Evolutionary conservation across 441 rosid genomes (phyloP), one percentile per base, ranked within the genome.

Genomic region (Caryocar brasiliense): DNA sequence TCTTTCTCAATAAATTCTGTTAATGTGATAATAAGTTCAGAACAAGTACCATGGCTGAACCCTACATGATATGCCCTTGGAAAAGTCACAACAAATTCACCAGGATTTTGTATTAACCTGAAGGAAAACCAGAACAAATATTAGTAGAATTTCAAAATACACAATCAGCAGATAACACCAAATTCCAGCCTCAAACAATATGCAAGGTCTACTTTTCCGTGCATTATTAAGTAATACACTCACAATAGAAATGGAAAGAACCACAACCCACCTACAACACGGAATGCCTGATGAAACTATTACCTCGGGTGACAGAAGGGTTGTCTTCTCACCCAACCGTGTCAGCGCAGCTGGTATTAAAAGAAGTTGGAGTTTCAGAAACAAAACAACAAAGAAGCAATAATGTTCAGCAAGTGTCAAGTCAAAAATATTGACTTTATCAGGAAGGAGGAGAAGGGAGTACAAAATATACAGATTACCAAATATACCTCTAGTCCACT

Each of bases 41-140:
- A 64, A 65, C 59, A 64, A 67, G 81, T 86, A 94, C 99, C 98
- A 12, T 94, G 99, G 85, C 99, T 94, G 94, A 94, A 90, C 72
- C 99, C 99, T 61, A 80, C 84, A 73, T 94, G 99, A 71, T 94
- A 94, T 55, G 99, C 95, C 76, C 99, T 79, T 20, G 99, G 99
- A 68, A 90, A 94, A 52, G 99, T 94, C 77, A 90, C 98, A 49
- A 94, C 98, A 66, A 86, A 94, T 73, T 90, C 96, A 73, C 99
- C 99, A 51, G 96, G 96, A 75, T 83, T 76, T 73, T 90, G 98
- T 61, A 90, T 67, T 72, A 94, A 83, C 92, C 99, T 94, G 64
- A 64, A 66, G 42, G 67, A 54, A 62, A 63, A 72, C 54, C 60
- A 59, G 48, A 66, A 61, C 40, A 54, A 37, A 56, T 62, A 54